Conservation (phyloP, 768 basidiomycete genomes). For the Mrakia gelida region DNA sequence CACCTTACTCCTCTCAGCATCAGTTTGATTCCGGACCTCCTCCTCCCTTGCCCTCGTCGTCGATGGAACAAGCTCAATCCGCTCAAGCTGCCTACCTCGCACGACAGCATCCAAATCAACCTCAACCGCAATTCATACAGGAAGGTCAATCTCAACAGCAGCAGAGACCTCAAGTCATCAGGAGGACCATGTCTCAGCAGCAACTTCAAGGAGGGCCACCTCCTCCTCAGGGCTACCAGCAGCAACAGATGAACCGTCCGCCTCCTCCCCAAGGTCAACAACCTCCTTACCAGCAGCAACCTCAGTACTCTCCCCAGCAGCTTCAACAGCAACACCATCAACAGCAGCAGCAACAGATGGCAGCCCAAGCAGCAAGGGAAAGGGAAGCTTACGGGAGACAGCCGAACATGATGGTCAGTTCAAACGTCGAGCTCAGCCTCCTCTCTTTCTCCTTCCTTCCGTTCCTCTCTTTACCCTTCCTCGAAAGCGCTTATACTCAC, state of each 20-base stretch:
- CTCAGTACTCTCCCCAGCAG: constrained; percentile 5
- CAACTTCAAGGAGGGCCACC: neutral
- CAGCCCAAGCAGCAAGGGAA: neutral
- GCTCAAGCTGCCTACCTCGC: constrained; percentile 5
- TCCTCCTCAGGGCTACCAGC: neutral
- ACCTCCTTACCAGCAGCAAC: neutral
- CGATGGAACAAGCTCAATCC: constrained; percentile 8
- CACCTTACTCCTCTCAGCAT: neutral
- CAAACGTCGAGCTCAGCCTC: too few relatives aligned
- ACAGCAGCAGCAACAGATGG: constrained; percentile 1
- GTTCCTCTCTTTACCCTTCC: too few relatives aligned
- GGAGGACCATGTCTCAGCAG: neutral
- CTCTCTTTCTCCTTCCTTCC: neutral
- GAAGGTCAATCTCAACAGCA: neutral
- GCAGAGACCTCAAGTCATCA: neutral
- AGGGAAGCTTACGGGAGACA: neutral
- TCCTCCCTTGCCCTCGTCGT: neutral
- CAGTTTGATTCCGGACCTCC: neutral
- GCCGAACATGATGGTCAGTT: neutral
- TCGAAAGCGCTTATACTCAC: neutral
- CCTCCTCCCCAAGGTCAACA: neutral
- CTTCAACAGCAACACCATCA: neutral
- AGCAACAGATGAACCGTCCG: neutral
- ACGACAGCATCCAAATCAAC: constrained; percentile 4
- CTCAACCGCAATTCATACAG: neutral